phyloP scores from a whole-genome alignment of 2,329 filamentous ascomycete genomes.

The Claviceps quebecensis region DNA sequence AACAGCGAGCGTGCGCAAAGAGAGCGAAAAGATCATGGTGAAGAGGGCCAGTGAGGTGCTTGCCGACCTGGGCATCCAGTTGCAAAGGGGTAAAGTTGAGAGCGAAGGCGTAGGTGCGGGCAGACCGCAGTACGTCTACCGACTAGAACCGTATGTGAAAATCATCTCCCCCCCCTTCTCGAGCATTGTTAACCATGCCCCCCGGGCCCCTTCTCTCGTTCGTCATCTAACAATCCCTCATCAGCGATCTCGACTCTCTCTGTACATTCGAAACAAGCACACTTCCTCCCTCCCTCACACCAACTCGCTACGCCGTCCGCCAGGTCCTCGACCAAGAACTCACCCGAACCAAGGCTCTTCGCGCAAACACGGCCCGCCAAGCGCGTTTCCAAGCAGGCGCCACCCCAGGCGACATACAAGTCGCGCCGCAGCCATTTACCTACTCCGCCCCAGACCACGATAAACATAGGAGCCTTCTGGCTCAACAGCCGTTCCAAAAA shows the following conservation, averaged over 20 bases:
- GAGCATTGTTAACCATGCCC: background rate
- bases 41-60: conserved; percentile 67
- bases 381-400: conserved; percentile 45
- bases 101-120: conserved; percentile 44
- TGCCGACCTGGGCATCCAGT: conserved; percentile 64
- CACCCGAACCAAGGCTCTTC: conserved; percentile 53
- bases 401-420: conserved; percentile 11
- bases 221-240: conserved; percentile 11
- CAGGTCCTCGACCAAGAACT: conserved; percentile 90
- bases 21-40: conserved; percentile 71
- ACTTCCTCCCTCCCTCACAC: conserved; percentile 44
- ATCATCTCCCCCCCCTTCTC: background rate
- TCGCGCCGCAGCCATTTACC: conserved; percentile 1
- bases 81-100: conserved; percentile 72
- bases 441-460: conserved; percentile 3
- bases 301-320: conserved; percentile 80
- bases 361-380: conserved; percentile 52
- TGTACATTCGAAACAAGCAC: conserved; percentile 58
- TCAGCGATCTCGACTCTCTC: conserved; percentile 60
- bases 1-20: conserved; percentile 76
- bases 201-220: background rate
- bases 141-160: conserved; percentile 75
- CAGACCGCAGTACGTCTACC: conserved; percentile 66
- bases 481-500: conserved; percentile 6
- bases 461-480: background rate